Percentiles rank a stretch among this genome's conserved stretches.
phyloP scores from a whole-genome alignment of 2,329 filamentous ascomycete species.

The Cercospora sp. region DNA sequence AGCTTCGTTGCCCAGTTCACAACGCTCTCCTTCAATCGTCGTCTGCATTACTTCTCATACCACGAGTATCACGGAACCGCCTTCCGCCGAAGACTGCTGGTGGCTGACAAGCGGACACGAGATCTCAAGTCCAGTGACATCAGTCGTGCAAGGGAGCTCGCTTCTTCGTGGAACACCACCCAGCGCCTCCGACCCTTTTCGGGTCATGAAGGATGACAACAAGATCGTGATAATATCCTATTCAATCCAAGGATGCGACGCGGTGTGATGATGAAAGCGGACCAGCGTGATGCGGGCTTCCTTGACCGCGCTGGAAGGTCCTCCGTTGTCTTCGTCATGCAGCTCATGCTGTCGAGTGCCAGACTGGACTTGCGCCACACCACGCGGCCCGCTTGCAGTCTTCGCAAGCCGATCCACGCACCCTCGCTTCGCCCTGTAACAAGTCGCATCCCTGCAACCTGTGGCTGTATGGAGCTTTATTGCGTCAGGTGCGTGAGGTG shows the following conservation, averaged over 20 bases:
- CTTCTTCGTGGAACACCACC: background rate
- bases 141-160: conserved; percentile 2
- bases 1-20: background rate
- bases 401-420: conserved; percentile 7
- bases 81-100: background rate
- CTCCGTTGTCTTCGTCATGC: conserved; percentile 11
- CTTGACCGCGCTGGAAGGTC: background rate
- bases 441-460: conserved; percentile 25
- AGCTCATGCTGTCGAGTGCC: background rate
- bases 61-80: background rate
- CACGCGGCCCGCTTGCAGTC: conserved; percentile 16
- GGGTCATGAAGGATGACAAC: background rate
- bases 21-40: background rate
- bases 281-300: background rate
- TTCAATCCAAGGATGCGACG: background rate
- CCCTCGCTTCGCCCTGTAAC: conserved; percentile 16
- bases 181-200: background rate
- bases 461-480: conserved; percentile 28
- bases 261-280: background rate
- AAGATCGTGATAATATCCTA: background rate
- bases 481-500: conserved; percentile 29
- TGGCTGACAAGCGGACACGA: background rate
- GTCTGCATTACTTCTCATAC: background rate
- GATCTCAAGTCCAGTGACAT: background rate
- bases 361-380: conserved; percentile 15